phyloP scores from a whole-genome alignment of 306 rosid species.

The Acacia crassicarpa region DNA sequence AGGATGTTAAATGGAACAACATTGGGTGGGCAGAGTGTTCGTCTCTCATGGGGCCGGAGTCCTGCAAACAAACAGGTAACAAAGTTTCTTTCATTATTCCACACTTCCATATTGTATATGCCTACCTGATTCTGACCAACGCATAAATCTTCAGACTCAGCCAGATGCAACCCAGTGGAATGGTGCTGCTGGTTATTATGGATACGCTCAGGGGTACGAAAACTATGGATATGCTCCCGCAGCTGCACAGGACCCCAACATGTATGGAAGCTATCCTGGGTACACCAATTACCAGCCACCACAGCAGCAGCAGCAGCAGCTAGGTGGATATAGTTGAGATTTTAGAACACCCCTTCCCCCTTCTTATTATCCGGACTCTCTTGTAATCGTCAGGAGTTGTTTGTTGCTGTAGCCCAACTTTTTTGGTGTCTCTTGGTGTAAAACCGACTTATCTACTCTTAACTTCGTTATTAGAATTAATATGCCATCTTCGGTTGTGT shows the following conservation, averaged over 20 bases:
- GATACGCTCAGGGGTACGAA: slow-evolving; percentile 78
- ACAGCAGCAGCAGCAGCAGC: slow-evolving; percentile 72
- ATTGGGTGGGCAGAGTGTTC: slow-evolving; percentile 85
- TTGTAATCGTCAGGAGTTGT: slow-evolving; percentile 30
- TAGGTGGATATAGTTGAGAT: slow-evolving; percentile 60
- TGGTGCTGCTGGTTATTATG: slow-evolving; percentile 62
- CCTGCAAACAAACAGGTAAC: slow-evolving; percentile 93
- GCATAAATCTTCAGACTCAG: slow-evolving; percentile 47
- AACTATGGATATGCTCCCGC: slow-evolving; percentile 80
- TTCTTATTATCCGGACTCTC: not conserved
- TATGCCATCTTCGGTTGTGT: slow-evolving; percentile 19
- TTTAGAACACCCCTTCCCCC: not conserved
- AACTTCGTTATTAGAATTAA: slow-evolving; percentile 23
- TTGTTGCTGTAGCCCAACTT: not conserved
- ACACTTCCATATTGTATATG: not conserved
- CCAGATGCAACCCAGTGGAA: slow-evolving; percentile 73
- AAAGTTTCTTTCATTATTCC: not conserved
- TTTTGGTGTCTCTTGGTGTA: slow-evolving; percentile 1
- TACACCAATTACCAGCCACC: slow-evolving; percentile 79
- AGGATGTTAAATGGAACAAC: slow-evolving; percentile 60
- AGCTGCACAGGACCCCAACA: slow-evolving; percentile 79
- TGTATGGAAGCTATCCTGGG: slow-evolving; percentile 77
- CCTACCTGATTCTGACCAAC: not conserved
- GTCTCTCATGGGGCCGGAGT: slow-evolving; percentile 99
- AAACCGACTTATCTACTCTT: not conserved